phyloP scores from a whole-genome alignment of 2,329 filamentous ascomycete species.

The Mycosphaerella sp. region DNA sequence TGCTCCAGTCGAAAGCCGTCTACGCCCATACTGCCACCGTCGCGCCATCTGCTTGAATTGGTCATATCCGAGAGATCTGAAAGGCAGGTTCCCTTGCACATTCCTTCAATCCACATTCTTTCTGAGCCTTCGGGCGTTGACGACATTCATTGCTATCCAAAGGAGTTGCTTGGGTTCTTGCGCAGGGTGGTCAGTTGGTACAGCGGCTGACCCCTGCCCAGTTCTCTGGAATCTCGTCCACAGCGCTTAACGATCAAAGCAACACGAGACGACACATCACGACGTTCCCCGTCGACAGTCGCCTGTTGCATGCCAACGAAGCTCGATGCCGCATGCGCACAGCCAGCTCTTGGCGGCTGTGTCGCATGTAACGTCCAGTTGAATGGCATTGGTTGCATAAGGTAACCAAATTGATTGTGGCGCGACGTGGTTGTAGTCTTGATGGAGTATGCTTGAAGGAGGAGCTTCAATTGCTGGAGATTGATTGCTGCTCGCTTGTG shows the following conservation, averaged over 20 bases:
- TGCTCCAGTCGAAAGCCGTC: neutral
- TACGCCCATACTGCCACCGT: neutral
- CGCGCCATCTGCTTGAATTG: neutral
- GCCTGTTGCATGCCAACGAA: neutral
- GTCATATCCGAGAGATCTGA: neutral
- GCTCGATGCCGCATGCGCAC: no score
- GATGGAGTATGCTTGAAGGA: no score
- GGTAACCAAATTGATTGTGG: no score
- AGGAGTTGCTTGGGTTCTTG: neutral
- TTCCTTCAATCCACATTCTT: neutral
- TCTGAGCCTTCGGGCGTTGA: conserved; percentile 4
- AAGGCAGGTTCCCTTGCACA: conserved; percentile 1
- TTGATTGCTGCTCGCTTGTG: no score
- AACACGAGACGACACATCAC: neutral
- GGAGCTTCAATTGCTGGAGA: no score
- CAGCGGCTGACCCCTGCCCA: conserved; percentile 2
- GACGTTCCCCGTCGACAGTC: neutral
- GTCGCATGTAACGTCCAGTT: no score
- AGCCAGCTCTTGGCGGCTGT: no score
- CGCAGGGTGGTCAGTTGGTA: conserved; percentile 3
- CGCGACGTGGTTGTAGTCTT: no score
- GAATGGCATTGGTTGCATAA: no score
- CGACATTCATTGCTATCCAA: neutral
- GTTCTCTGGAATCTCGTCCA: neutral
- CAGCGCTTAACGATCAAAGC: neutral